Evolutionary conservation across 805 yeast species (phyloP).

Genomic region (Myxozyma kluyveri): DNA sequence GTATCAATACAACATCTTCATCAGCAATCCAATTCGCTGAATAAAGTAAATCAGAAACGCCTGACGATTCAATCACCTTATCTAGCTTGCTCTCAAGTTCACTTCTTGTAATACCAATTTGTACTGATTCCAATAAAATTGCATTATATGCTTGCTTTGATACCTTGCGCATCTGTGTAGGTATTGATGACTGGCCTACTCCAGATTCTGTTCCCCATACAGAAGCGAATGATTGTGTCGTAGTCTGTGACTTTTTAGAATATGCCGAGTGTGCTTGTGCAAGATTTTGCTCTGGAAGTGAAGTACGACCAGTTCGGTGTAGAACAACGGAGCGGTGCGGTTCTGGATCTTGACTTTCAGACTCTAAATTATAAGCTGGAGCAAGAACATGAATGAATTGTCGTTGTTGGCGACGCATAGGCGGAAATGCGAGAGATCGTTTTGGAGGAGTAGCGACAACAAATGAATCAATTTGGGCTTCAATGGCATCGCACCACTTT

Average conservation of each 20-base stretch:
- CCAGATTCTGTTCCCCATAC: not conserved
- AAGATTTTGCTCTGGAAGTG: constrained; percentile 21
- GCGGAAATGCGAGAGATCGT: constrained; percentile 59
- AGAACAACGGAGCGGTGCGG: constrained; percentile 73
- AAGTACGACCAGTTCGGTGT: constrained; percentile 33
- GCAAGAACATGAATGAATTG: constrained; percentile 69
- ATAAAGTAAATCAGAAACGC: constrained; percentile 8
- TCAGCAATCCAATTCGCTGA: constrained; percentile 26
- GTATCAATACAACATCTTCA: constrained; percentile 26
- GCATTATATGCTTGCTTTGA: constrained; percentile 25
- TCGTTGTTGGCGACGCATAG: constrained; percentile 70
- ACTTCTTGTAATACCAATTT: constrained; percentile 19
- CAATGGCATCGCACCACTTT: constrained; percentile 68
- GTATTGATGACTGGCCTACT: constrained; percentile 2
- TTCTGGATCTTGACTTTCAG: constrained; percentile 78
- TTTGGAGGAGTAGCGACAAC: constrained; percentile 40
- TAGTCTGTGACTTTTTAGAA: not conserved
- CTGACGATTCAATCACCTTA: not conserved
- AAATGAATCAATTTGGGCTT: constrained; percentile 50
- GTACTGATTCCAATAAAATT: constrained; percentile 18
- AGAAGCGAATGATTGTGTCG: not conserved
- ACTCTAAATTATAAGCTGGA: constrained; percentile 53
- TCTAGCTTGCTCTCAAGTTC: constrained; percentile 24
- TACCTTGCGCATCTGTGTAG: constrained; percentile 8
- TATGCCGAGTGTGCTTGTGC: constrained; percentile 18